A percentile compares a stretch with the other conserved stretches of the same genome.
Evolutionary conservation across 331 rosid species (phyloP).

Genomic region (Erythrophleum ivorense): DNA sequence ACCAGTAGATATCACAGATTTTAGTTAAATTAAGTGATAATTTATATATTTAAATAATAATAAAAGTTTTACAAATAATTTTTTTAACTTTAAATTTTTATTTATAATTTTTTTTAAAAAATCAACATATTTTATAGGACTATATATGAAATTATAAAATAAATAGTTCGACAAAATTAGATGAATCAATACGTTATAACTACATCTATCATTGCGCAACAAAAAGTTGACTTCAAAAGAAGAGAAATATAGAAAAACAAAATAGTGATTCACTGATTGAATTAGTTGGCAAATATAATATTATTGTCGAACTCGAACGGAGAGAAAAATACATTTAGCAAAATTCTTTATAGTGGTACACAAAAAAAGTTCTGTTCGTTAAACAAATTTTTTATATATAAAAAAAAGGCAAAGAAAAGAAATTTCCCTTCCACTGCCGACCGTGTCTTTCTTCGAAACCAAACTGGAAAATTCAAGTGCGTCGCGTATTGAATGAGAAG

Average conservation of each 20-base stretch:
- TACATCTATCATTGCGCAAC: slow-evolving; percentile 35
- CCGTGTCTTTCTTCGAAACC: not conserved
- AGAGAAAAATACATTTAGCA: not conserved
- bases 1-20: no score
- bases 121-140: not conserved
- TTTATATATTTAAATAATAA: no score
- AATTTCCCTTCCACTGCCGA: not conserved
- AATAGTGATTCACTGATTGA: not conserved
- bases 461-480: not conserved
- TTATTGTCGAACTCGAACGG: not conserved
- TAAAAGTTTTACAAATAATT: no score
- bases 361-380: not conserved
- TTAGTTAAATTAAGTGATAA: no score
- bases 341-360: not conserved
- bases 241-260: not conserved
- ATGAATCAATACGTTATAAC: slow-evolving; percentile 26
- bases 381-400: not conserved
- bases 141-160: not conserved
- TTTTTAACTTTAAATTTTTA: not conserved
- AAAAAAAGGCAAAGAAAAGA: not conserved
- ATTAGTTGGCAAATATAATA: not conserved
- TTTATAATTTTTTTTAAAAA: no score
- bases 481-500: not conserved
- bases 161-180: not conserved
- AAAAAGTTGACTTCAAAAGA: slow-evolving; percentile 27